A percentile compares a stretch with the other conserved stretches of the same genome.
phyloP scores from a whole-genome alignment of 129 eudicot species.

The Saposhnikovia divaricata region DNA sequence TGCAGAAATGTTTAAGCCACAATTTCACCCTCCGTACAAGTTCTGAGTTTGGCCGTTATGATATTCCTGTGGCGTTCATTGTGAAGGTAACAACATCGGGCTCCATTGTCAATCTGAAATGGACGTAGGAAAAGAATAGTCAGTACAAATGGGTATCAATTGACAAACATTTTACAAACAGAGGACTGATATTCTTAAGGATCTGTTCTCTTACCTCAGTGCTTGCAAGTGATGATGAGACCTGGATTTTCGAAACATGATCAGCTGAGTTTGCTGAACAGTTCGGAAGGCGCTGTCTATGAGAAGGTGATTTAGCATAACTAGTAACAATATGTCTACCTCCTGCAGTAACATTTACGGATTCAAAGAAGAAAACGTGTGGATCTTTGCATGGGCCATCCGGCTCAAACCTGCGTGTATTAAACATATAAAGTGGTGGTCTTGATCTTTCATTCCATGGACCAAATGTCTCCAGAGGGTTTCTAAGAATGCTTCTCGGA shows the following conservation, averaged over 20 bases:
- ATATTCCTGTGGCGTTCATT: slow-evolving; percentile 17
- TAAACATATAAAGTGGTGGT: slow-evolving; percentile 14
- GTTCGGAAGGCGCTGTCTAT: slow-evolving; percentile 10
- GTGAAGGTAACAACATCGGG: slow-evolving; percentile 55
- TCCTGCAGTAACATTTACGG: not conserved
- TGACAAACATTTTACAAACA: not conserved
- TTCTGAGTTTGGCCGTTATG: slow-evolving; percentile 34
- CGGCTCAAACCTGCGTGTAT: slow-evolving; percentile 16
- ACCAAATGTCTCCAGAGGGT: slow-evolving; percentile 26
- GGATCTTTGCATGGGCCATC: slow-evolving; percentile 33
- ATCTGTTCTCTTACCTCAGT: slow-evolving; percentile 18
- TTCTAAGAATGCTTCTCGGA: slow-evolving; percentile 16
- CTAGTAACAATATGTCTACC: slow-evolving; percentile 16
- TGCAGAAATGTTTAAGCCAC: slow-evolving; percentile 27
- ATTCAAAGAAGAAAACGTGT: slow-evolving; percentile 36
- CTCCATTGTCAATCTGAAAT: slow-evolving; percentile 46
- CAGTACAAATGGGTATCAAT: not conserved
- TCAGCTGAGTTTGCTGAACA: slow-evolving; percentile 33
- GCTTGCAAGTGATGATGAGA: slow-evolving; percentile 20
- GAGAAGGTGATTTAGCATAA: slow-evolving; percentile 20
- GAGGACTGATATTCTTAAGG: not conserved
- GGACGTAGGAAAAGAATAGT: not conserved
- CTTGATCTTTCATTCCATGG: slow-evolving; percentile 12
- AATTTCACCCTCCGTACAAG: slow-evolving; percentile 44
- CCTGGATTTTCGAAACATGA: slow-evolving; percentile 25